Percentiles rank a stretch among this genome's conserved stretches.
These are phyloP conservation scores for Phialophora chinensis DNA, from an alignment of 2,329 filamentous ascomycete species.

Conservation along the genomic window DNA sequence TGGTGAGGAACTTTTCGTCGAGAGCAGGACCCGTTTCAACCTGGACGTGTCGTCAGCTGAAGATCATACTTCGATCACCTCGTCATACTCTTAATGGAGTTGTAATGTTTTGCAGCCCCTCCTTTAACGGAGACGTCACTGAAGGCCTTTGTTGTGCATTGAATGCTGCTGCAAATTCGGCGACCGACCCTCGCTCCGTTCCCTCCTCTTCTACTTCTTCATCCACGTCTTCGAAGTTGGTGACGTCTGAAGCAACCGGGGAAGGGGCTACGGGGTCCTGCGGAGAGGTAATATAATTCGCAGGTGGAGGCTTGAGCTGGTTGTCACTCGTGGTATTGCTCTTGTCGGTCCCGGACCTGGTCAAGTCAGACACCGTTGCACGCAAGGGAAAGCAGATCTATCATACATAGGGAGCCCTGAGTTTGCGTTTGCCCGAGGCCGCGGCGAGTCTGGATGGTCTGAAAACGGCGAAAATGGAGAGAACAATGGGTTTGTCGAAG, in stretches of 20 bases:
- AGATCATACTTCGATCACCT: neutral
- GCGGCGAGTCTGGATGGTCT: slow-evolving; percentile 62
- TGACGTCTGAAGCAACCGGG: slow-evolving; percentile 65
- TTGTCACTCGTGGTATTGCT: slow-evolving; percentile 24
- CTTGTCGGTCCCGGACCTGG: slow-evolving; percentile 31
- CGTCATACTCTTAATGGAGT: slow-evolving; percentile 29
- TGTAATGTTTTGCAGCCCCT: slow-evolving; percentile 24
- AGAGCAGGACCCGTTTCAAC: slow-evolving; percentile 54
- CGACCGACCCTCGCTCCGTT: slow-evolving; percentile 26
- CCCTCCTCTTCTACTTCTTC: slow-evolving; percentile 67
- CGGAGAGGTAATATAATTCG: slow-evolving; percentile 47
- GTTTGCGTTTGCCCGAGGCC: slow-evolving; percentile 56
- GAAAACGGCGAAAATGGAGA: slow-evolving; percentile 60
- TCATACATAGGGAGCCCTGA: slow-evolving; percentile 62
- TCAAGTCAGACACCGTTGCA: slow-evolving; percentile 51
- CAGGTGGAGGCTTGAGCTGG: slow-evolving; percentile 44
- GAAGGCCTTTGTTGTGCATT: slow-evolving; percentile 19
- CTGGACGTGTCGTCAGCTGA: slow-evolving; percentile 37
- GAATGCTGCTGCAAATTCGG: slow-evolving; percentile 13
- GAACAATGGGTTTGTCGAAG: slow-evolving; percentile 58
- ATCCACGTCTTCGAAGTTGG: slow-evolving; percentile 82
- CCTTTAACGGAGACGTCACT: slow-evolving; percentile 24
- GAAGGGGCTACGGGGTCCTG: slow-evolving; percentile 67
- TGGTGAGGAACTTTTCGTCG: slow-evolving; percentile 36
- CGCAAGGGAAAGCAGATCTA: slow-evolving; percentile 47